Base-by-base conservation (phyloP, 345 rosid species). In the Hypericum perforatum region DNA sequence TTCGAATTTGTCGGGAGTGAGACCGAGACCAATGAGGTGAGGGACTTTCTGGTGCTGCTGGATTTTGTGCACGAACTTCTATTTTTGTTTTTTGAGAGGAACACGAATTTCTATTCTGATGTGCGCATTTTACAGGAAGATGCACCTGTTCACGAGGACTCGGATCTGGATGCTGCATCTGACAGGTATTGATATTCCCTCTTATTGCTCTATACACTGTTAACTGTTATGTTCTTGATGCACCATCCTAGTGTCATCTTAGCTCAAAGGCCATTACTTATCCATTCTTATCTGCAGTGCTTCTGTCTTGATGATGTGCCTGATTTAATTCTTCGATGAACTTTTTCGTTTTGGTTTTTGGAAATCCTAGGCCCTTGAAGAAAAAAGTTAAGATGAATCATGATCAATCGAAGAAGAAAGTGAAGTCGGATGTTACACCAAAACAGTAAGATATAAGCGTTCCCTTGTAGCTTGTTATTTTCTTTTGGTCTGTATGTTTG, bases 281-380 rank as follows among this genome's bases (percentile, higher is more conserved):
- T 22, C 32, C 4, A 22, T 22, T 22, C 2, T 22, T 22, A 22
- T 22, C 32, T 1, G 32, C 32, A 22, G 32, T 45, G 10, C 11
- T 12, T 37, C 2, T 36, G 7, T 7, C 3, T 12, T 49, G 11
- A 52, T 51, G 16, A 9, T 45, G 32, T 22, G 32, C 32, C 32
- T 4, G 32, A 22, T 22, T 22, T 4, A 22, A 22, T 22, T 22
- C 32, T 22, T 22, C 4, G 32, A 22, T 22, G 4, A 22, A 22
- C 32, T 22, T 22, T 22, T 22, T 22, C 4, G 32, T 22, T 22
- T 22, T 4, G n/a, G n/a, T n/a, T n/a, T n/a, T n/a, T n/a, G n/a
- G n/a, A n/a, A 22, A 22, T 13, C 12, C 32, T 77, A 94, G 99
- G 63, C 91, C 87, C 16, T 74, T 37, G 62, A 84, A 65, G 71